phyloP scores from a whole-genome alignment of 352 stramenopile genomes.

The Phytopythium litorale region DNA sequence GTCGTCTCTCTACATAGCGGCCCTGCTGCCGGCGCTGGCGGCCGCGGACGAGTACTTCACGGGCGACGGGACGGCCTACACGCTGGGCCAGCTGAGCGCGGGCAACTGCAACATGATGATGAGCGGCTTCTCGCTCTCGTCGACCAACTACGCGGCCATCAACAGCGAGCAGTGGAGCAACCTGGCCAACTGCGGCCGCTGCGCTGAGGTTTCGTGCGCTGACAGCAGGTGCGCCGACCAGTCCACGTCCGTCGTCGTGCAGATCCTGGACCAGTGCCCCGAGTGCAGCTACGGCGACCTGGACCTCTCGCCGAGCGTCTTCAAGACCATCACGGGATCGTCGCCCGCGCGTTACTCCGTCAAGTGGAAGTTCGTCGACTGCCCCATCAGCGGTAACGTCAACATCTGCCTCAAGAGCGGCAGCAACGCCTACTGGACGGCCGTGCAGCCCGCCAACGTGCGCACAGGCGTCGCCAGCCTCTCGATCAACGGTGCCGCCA shows the following conservation, averaged over 20 bases:
- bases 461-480: constrained; percentile 31
- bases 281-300: constrained; percentile 65
- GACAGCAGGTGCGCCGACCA: constrained; percentile 39
- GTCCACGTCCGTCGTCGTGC: constrained; percentile 44
- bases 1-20: constrained; percentile 9
- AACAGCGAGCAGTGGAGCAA: constrained; percentile 59
- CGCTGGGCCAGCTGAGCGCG: constrained; percentile 21
- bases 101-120: constrained; percentile 62
- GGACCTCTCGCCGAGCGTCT: constrained; percentile 67
- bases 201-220: constrained; percentile 54
- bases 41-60: constrained; percentile 29
- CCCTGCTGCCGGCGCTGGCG: constrained; percentile 6
- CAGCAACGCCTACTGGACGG: constrained; percentile 46
- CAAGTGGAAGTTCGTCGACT: constrained; percentile 70
- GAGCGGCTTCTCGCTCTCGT: constrained; percentile 29
- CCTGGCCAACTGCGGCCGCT: constrained; percentile 50
- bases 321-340: constrained; percentile 60
- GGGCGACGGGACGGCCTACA: constrained; percentile 47
- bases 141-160: constrained; percentile 64
- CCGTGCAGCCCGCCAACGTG: constrained; percentile 40
- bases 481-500: constrained; percentile 46
- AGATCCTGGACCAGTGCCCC: constrained; percentile 72
- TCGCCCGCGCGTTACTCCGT: constrained; percentile 48
- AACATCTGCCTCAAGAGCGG: constrained; percentile 54
- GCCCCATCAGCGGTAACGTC: constrained; percentile 42